Percentiles rank a stretch among this genome's conserved stretches.
phyloP scores from a whole-genome alignment of 2,329 filamentous ascomycete genomes.

The Neoascochyta sp. region DNA sequence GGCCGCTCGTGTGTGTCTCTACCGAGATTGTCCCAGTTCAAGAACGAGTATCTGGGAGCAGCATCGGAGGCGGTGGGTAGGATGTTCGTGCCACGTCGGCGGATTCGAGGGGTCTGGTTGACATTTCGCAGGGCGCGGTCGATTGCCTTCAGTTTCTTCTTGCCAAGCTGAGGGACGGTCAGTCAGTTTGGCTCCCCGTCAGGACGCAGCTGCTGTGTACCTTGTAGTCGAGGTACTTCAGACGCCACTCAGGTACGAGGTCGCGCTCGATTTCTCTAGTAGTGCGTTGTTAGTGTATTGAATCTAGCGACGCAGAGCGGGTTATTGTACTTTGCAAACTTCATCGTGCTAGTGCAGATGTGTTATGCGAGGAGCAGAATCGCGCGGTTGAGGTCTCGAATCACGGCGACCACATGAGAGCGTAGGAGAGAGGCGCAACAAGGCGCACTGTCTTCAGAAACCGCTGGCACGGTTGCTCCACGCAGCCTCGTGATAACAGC shows the following conservation, averaged over 20 bases:
- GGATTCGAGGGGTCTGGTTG: conserved; percentile 51
- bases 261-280: conserved; percentile 75
- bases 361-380: conserved; percentile 5
- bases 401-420: too few relatives aligned
- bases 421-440: too few relatives aligned
- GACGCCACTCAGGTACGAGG: conserved; percentile 88
- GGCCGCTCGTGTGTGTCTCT: conserved; percentile 19
- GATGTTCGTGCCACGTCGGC: conserved; percentile 35
- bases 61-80: conserved; percentile 32
- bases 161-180: conserved; percentile 56
- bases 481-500: too few relatives aligned
- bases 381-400: too few relatives aligned
- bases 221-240: conserved; percentile 95
- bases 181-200: too few relatives aligned
- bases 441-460: too few relatives aligned
- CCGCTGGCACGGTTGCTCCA: too few relatives aligned
- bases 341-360: conserved; percentile 44
- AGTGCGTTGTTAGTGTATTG: conserved; percentile 8
- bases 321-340: conserved; percentile 62
- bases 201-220: too few relatives aligned
- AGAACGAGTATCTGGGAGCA: conserved; percentile 42
- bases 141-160: conserved; percentile 88
- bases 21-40: conserved; percentile 32
- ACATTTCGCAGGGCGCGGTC: conserved; percentile 62
- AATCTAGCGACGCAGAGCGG: too few relatives aligned